Base-by-base conservation (phyloP, 169 alveolate genomes). In the Perkinsus chesapeaki region DNA sequence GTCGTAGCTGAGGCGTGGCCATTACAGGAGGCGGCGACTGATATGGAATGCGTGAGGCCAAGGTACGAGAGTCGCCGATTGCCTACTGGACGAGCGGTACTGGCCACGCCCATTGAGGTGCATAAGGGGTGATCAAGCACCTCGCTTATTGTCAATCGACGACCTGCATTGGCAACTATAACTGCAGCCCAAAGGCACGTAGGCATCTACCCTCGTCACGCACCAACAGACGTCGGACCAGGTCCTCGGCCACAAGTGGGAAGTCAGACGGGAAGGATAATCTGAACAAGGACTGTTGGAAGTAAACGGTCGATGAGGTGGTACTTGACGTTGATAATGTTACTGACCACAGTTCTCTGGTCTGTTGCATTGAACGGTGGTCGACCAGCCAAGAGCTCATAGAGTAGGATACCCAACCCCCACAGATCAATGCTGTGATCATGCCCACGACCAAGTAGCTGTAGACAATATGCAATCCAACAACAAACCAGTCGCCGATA, bases 381-480 rank as follows among this genome's bases (percentile, higher is more conserved):
- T 5, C 94, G 94, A 0, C 99, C 99, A 38, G 95, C 96, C 90
- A 97, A 94, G 91, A 98, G 96, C 95, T 98, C 99, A 95, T 96
- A 98, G 73, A 98, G 96, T 48, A 98, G 97, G 34, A 98, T 97
- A 36, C 99, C 99, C 37, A 98, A 47, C 48, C 98, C 96, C 99
- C 99, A 98, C 48, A 97, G 93, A 94, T 98, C 99, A 0, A 97
- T 98, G 60, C 96, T 96, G 43, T 97, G 96, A 93, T 97, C 98
- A 95, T 98, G 98, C 27, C 82, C 82, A 5, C 82, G 82, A 60
- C 82, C 82, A 27, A 60, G 82, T 34, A 60, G 27, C 82, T 60
- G 23, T 9, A 47, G 19, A 47, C 72, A 47, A 10, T 19, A 47
- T 47, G 72, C 27, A 47, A 19, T 47, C 27, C 19, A 47, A 19